phyloP scores from a whole-genome alignment of 768 basidiomycete genomes.

The Pulveroboletus sp. region DNA sequence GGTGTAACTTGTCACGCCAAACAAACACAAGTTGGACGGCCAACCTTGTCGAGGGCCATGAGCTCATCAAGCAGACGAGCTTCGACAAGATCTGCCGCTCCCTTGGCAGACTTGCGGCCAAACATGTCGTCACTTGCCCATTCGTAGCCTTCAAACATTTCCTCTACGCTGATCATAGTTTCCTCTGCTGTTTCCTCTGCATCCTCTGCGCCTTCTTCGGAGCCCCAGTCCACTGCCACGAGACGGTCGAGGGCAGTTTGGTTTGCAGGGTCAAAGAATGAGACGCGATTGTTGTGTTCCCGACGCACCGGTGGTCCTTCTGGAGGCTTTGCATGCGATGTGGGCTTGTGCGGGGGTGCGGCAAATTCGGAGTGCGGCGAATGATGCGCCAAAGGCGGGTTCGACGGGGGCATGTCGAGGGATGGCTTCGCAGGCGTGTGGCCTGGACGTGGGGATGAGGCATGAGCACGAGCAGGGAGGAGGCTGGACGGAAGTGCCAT shows the following conservation, averaged over 20 bases:
- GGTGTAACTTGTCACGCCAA: neutral
- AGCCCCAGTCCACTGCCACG: conserved; percentile 44
- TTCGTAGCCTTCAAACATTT: conserved; percentile 98
- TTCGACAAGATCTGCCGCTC: conserved; percentile 90
- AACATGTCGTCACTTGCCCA: conserved; percentile 87
- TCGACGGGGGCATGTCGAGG: conserved; percentile 18
- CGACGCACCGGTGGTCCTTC: conserved; percentile 40
- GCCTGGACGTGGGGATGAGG: conserved; percentile 21
- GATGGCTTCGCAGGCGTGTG: conserved; percentile 17
- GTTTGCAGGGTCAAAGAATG: conserved; percentile 80
- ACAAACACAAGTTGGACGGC: conserved; percentile 5
- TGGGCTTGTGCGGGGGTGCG: conserved; percentile 20
- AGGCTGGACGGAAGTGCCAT: conserved; percentile 24
- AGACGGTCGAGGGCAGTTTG: conserved; percentile 72
- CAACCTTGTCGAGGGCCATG: conserved; percentile 89
- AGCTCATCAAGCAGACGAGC: conserved; percentile 86
- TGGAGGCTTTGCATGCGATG: conserved; percentile 31
- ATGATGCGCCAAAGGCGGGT: conserved; percentile 16
- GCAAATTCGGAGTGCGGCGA: conserved; percentile 20
- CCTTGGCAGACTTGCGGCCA: conserved; percentile 58
- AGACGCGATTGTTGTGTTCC: conserved; percentile 68
- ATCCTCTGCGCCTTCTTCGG: conserved; percentile 50
- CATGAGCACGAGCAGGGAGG: conserved; percentile 22
- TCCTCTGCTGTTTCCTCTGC: conserved; percentile 77
- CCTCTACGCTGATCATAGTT: conserved; percentile 90